These are phyloP conservation scores for Pythium dissotocum DNA, from an alignment of 352 stramenopile species.

Conservation along the genomic window DNA sequence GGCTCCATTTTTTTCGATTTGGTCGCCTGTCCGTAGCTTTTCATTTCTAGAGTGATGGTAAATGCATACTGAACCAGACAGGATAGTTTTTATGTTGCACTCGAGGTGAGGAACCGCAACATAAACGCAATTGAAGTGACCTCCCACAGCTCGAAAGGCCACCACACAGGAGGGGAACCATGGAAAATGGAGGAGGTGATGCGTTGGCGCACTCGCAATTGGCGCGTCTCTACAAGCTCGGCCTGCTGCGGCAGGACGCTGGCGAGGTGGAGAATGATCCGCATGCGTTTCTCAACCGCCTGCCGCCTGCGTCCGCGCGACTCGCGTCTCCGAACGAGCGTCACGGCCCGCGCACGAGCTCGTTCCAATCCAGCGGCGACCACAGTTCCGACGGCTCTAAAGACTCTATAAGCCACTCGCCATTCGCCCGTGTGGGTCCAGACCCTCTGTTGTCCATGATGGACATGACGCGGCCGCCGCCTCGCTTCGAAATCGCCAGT, in stretches of 20 bases:
- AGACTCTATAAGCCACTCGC: not conserved
- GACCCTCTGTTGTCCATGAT: not conserved
- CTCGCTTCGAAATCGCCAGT: not conserved
- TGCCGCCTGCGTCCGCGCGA: constrained; percentile 13
- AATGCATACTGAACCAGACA: not conserved
- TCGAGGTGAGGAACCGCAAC: not conserved
- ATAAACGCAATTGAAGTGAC: not conserved
- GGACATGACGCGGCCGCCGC: constrained; percentile 3
- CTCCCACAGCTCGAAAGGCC: not conserved
- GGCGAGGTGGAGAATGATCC: constrained; percentile 31
- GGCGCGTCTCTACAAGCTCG: constrained; percentile 48
- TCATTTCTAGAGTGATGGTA: constrained; percentile 4
- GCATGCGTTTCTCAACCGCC: constrained; percentile 29
- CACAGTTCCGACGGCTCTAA: constrained; percentile 4
- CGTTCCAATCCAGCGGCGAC: constrained; percentile 22
- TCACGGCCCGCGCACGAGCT: not conserved
- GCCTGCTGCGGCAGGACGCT: constrained; percentile 39
- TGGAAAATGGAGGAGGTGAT: constrained; percentile 32
- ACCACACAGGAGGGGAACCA: not conserved
- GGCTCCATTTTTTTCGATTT: not conserved
- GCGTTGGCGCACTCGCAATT: constrained; percentile 48
- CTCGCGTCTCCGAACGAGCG: not conserved
- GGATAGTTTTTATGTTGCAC: not conserved
- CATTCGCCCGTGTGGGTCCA: constrained; percentile 3
- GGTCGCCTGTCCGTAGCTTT: not conserved